phyloP scores from a whole-genome alignment of 2,329 filamentous ascomycete species.

The Fusarium pseudoanthophilum region DNA sequence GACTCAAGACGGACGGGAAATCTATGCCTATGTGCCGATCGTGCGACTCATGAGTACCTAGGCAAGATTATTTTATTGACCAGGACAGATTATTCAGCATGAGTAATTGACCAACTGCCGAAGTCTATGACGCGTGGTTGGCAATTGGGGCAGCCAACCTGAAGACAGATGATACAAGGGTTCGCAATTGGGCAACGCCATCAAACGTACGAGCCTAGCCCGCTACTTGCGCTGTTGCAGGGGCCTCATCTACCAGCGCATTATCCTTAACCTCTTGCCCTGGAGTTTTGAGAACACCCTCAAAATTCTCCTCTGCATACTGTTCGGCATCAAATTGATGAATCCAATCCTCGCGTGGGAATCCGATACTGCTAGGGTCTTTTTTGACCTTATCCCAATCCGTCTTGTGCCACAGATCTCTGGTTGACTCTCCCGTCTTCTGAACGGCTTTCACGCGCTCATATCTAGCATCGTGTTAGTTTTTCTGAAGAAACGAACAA shows the following conservation, averaged over 20 bases:
- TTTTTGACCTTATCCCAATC: constrained; percentile 33
- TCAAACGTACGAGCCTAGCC: background rate
- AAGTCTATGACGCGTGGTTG: constrained; percentile 12
- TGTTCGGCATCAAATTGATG: constrained; percentile 36
- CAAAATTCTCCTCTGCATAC: constrained; percentile 34
- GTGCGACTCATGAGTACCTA: background rate
- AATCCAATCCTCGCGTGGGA: constrained; percentile 39
- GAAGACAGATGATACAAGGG: no score
- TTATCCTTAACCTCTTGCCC: background rate
- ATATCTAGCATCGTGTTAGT: constrained; percentile 2
- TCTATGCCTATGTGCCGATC: background rate
- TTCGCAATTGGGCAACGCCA: background rate
- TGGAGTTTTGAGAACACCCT: background rate
- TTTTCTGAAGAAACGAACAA: accelerated
- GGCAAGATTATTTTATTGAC: no score
- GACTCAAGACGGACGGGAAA: background rate
- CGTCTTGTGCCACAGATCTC: constrained; percentile 40
- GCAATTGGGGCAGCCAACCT: background rate
- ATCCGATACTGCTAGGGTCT: constrained; percentile 23
- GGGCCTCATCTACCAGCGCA: background rate
- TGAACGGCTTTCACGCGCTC: constrained; percentile 36
- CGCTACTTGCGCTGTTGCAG: background rate
- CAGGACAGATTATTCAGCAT: constrained; percentile 9
- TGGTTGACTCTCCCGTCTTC: constrained; percentile 35
- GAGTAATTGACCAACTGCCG: background rate